Evolutionary conservation across 108 stramenopile species (phyloP), one percentile per base, ranked within the genome.

Genomic region (Nitzschia inconspicua): DNA sequence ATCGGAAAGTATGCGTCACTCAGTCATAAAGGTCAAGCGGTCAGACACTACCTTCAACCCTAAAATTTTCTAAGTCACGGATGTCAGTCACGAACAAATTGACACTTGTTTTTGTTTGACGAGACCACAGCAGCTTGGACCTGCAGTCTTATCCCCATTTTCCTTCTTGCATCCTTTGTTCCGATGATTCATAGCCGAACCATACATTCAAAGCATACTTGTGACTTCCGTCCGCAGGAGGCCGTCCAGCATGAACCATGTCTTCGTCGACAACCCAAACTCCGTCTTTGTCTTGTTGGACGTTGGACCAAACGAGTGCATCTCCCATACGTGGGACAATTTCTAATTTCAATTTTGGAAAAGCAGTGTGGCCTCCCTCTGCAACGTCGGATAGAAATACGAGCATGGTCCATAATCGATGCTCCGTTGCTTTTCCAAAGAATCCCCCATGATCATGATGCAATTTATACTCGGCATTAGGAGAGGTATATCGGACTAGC

Each of bases 401-500:
- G 20, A 66, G 42, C 1, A 66, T 4, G 0, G 66, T 66, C 26
- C n/a, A 42, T 24, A 57, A 57, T 0, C 66, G 43, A 13, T 59
- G 57, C 39, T 66, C 66, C 2, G 57, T 40, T 5, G n/a, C 1
- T 0, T 19, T 40, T 3, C 57, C 66, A 46, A 59, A 66, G 47
- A 40, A 66, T 0, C 20, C 29, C 13, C 66, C 66, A 48, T 66
- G 66, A 25, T 66, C 66, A 30, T 66, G 66, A 37, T 66, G 66
- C 10, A 40, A 35, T 32, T 59, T 58, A 27, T 66, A 66, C 16
- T 48, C 36, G 8, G 34, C 48, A 20, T 40, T 46, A 11, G 57
- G 66, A 29, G n/a, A 2, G 3, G 14, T 26, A 34, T 66, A 66
- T 23, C 66, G 57, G 1, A 66, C 57, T 25, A 66, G n/a, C 24